Evolutionary conservation across 306 rosid species (phyloP).

Genomic region (Cajanus cajan): DNA sequence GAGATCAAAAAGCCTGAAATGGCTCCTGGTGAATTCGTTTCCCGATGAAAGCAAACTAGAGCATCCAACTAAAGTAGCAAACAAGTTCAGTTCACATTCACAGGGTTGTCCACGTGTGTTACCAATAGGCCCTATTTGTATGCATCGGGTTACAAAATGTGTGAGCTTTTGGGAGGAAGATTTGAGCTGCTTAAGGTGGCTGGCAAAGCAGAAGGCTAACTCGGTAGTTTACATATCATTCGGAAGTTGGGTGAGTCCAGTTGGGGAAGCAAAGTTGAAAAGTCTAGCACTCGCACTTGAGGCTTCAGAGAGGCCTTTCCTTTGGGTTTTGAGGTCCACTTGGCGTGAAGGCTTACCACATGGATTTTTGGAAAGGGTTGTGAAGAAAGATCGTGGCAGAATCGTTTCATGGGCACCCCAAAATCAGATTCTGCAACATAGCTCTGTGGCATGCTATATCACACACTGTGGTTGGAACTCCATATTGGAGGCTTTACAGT

Average conservation of each 20-base stretch:
- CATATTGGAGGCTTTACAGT: slow-evolving; percentile 75
- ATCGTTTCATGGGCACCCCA: slow-evolving; percentile 96
- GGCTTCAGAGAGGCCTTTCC: slow-evolving; percentile 55
- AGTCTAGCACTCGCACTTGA: slow-evolving; percentile 64
- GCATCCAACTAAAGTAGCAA: not conserved
- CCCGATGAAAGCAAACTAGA: slow-evolving; percentile 42
- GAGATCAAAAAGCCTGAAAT: slow-evolving; percentile 52
- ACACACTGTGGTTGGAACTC: slow-evolving; percentile 99
- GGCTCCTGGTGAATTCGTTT: slow-evolving; percentile 71
- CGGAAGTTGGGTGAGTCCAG: slow-evolving; percentile 89
- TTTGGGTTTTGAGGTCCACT: slow-evolving; percentile 64
- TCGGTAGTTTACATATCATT: slow-evolving; percentile 77
- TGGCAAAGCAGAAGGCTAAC: slow-evolving; percentile 38
- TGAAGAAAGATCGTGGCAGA: slow-evolving; percentile 52
- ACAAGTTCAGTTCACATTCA: not conserved
- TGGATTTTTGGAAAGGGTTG: slow-evolving; percentile 49
- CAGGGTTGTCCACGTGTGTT: slow-evolving; percentile 25
- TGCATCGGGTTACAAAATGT: slow-evolving; percentile 18
- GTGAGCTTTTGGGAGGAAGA: slow-evolving; percentile 82
- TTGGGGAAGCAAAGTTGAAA: slow-evolving; percentile 57
- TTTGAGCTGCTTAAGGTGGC: slow-evolving; percentile 62
- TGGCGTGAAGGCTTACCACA: slow-evolving; percentile 66
- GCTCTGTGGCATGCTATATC: slow-evolving; percentile 62
- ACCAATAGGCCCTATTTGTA: slow-evolving; percentile 52
- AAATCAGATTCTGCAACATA: slow-evolving; percentile 52